These are phyloP conservation scores for Dichomitus squalens DNA, from an alignment of 1,284 basidiomycete species.

Conservation along the genomic window DNA sequence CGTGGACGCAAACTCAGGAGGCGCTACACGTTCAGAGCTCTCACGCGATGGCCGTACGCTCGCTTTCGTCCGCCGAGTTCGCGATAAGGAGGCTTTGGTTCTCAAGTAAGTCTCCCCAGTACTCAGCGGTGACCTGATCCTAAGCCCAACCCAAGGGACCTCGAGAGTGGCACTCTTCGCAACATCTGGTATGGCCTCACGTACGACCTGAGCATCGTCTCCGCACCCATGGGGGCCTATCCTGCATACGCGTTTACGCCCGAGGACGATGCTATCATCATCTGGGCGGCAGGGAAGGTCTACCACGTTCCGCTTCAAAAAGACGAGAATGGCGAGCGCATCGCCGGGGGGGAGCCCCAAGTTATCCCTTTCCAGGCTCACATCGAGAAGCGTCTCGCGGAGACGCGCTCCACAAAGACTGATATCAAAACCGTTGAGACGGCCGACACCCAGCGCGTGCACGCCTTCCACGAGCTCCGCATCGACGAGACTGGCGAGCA, in stretches of 20 bases:
- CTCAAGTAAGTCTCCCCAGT: conserved; percentile 53
- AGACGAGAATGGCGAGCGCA: conserved; percentile 52
- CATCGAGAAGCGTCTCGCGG: conserved; percentile 63
- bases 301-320: conserved; percentile 55
- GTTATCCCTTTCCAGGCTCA: conserved; percentile 61
- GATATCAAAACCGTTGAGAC: conserved; percentile 57
- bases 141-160: too few relatives aligned
- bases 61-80: conserved; percentile 72
- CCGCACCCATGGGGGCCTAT: conserved; percentile 76
- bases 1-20: conserved; percentile 60
- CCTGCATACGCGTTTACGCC: conserved; percentile 73
- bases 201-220: conserved; percentile 62
- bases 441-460: conserved; percentile 53
- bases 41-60: conserved; percentile 70
- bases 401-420: conserved; percentile 50
- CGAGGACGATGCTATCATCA: conserved; percentile 60
- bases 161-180: conserved; percentile 62
- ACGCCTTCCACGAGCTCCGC: conserved; percentile 61
- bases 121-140: too few relatives aligned
- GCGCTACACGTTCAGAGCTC: conserved; percentile 70
- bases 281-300: conserved; percentile 75
- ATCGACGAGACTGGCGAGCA: conserved; percentile 53
- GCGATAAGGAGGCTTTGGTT: conserved; percentile 70
- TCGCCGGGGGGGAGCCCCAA: conserved; percentile 44
- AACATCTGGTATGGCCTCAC: conserved; percentile 71